Percentiles rank a stretch among this genome's conserved stretches.
Conservation (phyloP, 208 protist genomes). For the Wallacemonas sp. region DNA sequence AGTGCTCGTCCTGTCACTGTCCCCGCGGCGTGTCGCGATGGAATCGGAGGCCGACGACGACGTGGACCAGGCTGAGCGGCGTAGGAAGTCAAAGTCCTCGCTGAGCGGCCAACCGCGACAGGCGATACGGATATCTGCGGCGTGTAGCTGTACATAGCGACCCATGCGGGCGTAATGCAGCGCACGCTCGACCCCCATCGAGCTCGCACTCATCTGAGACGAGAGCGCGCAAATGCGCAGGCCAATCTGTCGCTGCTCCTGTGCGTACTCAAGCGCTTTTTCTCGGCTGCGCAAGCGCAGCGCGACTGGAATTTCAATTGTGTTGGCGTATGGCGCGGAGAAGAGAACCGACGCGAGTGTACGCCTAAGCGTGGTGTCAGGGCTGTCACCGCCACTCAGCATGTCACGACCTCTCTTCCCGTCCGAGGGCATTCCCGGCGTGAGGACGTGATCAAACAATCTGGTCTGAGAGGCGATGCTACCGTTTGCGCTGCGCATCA, state of each 20-base stretch:
- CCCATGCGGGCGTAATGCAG: conserved; percentile 42
- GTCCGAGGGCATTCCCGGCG: not conserved
- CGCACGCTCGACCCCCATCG: conserved; percentile 25
- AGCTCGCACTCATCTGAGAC: conserved; percentile 14
- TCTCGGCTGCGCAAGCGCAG: conserved; percentile 30
- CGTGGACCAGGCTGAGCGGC: not conserved
- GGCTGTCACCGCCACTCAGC: too few relatives aligned
- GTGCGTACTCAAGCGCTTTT: conserved; percentile 39
- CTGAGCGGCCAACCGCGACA: conserved; percentile 39
- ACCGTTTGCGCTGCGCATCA: conserved; percentile 14
- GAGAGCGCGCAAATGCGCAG: conserved; percentile 26
- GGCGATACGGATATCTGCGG: conserved; percentile 43
- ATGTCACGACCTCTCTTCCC: too few relatives aligned
- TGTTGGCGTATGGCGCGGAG: conserved; percentile 31
- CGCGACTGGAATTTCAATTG: conserved; percentile 37
- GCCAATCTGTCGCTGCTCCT: conserved; percentile 43
- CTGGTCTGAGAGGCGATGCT: conserved; percentile 2
- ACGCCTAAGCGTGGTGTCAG: not conserved
- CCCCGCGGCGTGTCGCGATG: not conserved
- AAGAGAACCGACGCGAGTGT: conserved; percentile 13
- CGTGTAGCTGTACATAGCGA: conserved; percentile 43
- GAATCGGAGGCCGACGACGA: not conserved
- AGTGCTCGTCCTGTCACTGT: not conserved
- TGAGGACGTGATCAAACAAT: conserved; percentile 13
- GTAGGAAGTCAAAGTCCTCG: conserved; percentile 55